phyloP scores from a whole-genome alignment of 768 basidiomycete genomes.

The Tulasnella calospora region DNA sequence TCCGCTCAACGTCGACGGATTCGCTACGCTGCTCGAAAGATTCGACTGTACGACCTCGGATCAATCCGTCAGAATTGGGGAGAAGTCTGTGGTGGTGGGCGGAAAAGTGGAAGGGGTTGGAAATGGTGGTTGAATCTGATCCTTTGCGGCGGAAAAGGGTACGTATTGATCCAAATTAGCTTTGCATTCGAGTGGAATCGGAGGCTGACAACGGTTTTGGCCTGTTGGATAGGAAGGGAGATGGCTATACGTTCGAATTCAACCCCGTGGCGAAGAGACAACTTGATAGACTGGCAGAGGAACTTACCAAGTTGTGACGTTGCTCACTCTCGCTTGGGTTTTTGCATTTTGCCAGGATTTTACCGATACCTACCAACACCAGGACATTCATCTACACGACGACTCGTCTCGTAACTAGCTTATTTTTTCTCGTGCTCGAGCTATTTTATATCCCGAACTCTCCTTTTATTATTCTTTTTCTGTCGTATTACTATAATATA shows the following conservation, averaged over 20 bases:
- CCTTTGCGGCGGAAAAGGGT: slow-evolving; percentile 59
- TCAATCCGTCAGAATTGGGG: slow-evolving; percentile 60
- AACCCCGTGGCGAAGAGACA: slow-evolving; percentile 64
- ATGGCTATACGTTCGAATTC: slow-evolving; percentile 64
- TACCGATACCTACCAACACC: no score
- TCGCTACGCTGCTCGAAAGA: slow-evolving; percentile 53
- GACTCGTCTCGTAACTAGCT: no score
- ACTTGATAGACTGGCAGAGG: slow-evolving; percentile 58
- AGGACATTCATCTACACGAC: background rate
- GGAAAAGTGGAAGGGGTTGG: background rate
- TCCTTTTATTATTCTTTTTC: background rate
- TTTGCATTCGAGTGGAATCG: background rate
- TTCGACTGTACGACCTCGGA: slow-evolving; percentile 68
- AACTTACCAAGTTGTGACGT: slow-evolving; percentile 45
- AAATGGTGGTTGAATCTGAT: slow-evolving; percentile 46
- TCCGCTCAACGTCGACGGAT: slow-evolving; percentile 61
- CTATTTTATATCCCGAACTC: background rate
- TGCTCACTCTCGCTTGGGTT: background rate
- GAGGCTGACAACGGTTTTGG: background rate
- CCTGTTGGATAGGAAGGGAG: slow-evolving; percentile 46
- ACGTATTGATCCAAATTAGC: slow-evolving; percentile 33
- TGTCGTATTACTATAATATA: background rate
- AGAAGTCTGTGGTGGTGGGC: slow-evolving; percentile 53
- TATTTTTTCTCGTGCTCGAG: no score
- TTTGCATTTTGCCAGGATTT: background rate